Percentiles rank a stretch among this genome's conserved stretches.
Evolutionary conservation across 164 flowering plant genomes (phyloP).

Genomic region (Magnolia officinalis): DNA sequence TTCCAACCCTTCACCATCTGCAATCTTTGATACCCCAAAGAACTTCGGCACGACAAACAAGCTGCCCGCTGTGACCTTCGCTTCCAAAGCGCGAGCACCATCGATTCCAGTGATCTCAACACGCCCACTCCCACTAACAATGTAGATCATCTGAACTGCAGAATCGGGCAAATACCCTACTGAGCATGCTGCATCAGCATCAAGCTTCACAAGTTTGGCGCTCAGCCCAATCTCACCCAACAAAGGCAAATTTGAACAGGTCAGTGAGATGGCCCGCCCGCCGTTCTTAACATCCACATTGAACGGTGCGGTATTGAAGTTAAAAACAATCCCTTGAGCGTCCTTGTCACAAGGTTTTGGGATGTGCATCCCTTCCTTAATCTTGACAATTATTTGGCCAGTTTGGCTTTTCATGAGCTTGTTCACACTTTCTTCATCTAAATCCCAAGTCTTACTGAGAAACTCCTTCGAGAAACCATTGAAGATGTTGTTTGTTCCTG

Average conservation of each 20-base stretch:
- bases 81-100: constrained; percentile 48
- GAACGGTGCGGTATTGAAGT: constrained; percentile 48
- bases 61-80: constrained; percentile 41
- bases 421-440: constrained; percentile 37
- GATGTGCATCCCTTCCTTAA: constrained; percentile 29
- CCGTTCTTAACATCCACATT: constrained; percentile 55
- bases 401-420: constrained; percentile 44
- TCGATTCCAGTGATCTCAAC: constrained; percentile 65
- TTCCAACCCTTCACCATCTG: constrained; percentile 45
- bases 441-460: constrained; percentile 50
- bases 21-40: constrained; percentile 51
- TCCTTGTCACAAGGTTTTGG: constrained; percentile 48
- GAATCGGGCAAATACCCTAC: constrained; percentile 66
- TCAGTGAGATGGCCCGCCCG: constrained; percentile 47
- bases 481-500: constrained; percentile 58
- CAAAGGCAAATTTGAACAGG: constrained; percentile 49
- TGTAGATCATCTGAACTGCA: constrained; percentile 56
- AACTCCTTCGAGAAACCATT: constrained; percentile 61
- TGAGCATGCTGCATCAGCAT: constrained; percentile 58
- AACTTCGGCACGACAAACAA: constrained; percentile 61
- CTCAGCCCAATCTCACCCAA: constrained; percentile 64
- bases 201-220: constrained; percentile 54
- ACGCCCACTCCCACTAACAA: constrained; percentile 64
- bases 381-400: constrained; percentile 43
- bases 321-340: constrained; percentile 36